Evolutionary conservation across 140 eudicot species (phyloP).

Genomic region (Ambrosia hybrid): DNA sequence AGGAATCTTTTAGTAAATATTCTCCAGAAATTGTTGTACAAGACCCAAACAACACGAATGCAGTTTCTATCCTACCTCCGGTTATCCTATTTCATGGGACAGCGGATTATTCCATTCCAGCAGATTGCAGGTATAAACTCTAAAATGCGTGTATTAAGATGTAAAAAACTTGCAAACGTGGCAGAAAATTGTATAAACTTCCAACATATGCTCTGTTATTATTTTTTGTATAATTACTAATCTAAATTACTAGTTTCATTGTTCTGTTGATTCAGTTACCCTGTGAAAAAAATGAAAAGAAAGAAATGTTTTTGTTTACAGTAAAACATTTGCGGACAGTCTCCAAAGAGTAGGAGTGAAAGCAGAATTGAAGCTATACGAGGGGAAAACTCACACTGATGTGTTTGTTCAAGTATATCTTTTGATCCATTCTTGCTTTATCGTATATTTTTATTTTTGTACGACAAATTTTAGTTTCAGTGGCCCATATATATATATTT

Average conservation of each 20-base stretch:
- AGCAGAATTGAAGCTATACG: conserved; percentile 70
- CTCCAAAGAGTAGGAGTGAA: conserved; percentile 72
- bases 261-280: not conserved
- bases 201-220: not conserved
- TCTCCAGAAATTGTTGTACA: conserved; percentile 83
- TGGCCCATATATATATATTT: not conserved
- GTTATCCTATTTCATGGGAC: conserved; percentile 79
- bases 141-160: not conserved
- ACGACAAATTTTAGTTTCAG: not conserved
- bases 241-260: not conserved
- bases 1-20: conserved; percentile 59
- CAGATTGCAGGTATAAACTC: conserved; percentile 58
- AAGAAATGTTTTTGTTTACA: conserved; percentile 24
- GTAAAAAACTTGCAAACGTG: not conserved
- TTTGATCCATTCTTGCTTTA: not conserved
- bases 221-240: not conserved
- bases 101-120: conserved; percentile 87
- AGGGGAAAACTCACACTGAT: conserved; percentile 95
- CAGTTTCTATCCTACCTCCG: conserved; percentile 75
- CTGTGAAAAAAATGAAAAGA: not conserved
- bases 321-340: conserved; percentile 71
- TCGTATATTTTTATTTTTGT: not conserved
- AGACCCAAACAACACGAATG: conserved; percentile 53
- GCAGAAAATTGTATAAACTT: not conserved
- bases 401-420: conserved; percentile 81